Base-by-base conservation (phyloP, 805 yeast genomes). In the Metschnikowia arizonensis region DNA sequence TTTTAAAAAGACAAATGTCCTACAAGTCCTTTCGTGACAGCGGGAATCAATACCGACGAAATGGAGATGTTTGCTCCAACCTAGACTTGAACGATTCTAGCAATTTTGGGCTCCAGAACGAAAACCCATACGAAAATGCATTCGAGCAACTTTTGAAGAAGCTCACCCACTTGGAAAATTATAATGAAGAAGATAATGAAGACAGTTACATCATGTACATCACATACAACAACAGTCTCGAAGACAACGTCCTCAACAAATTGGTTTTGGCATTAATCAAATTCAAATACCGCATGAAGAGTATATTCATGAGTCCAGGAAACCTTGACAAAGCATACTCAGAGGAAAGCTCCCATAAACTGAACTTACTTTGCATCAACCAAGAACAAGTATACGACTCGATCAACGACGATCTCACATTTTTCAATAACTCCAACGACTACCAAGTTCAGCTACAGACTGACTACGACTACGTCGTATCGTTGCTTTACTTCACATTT, bases 381-480 rank as follows among this genome's bases (percentile, higher is more conserved):
- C 48, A 53, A 19, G 37, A 35, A 9, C 34, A 47, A 30, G 54
- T 56, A 23, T 66, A 64, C 40, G 69, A 63, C 50, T 65, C 71
- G 11, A 58, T 66, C 30, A 64, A 66, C 47, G 70, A 65, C 21
- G 68, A 64, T 19, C 56, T 59, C 12, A 58, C 64, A 5, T 46
- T 50, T 19, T 57, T 59, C 48, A 56, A 60, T 43, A 49, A 48
- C 11, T 48, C 52, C 40, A 51, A 55, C 46, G 56, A 54, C 41
- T 54, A 62, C 44, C 59, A 54, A 45, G 50, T 51, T 43, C 54
- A 60, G 34, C 63, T 66, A 46, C 62, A 63, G 47, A 40, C 48
- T 6, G 69, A 69, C 47, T 67, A 67, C 50, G 74, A 70, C 54
- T 56, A 60, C 42, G 61, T 66, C 2, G 52, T 70, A 15, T 58